Conservation (phyloP, 352 stramenopile genomes). For the Phytophthora foliorum region DNA sequence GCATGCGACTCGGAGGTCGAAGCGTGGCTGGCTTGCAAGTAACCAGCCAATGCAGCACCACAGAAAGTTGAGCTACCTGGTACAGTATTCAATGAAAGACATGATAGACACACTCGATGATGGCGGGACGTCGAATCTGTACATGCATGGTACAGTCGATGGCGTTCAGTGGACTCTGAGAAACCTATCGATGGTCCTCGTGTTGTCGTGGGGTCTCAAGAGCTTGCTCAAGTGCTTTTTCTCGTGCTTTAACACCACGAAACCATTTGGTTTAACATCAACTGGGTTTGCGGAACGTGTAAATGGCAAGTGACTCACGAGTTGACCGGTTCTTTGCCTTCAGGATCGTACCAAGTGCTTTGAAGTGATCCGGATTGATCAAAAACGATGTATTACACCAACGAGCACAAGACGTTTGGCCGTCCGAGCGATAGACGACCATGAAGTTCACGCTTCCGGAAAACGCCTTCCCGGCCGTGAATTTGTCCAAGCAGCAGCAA, state of each 20-base stretch:
- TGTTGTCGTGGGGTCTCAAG: neutral
- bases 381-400: neutral
- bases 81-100: too few relatives aligned
- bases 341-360: neutral
- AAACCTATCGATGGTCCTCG: neutral
- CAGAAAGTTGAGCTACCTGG: too few relatives aligned
- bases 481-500: constrained; percentile 38
- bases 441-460: constrained; percentile 54
- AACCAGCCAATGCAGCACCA: constrained; percentile 26
- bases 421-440: neutral
- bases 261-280: constrained; percentile 8
- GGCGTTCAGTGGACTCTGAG: neutral
- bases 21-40: constrained; percentile 29
- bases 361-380: neutral
- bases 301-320: constrained; percentile 1
- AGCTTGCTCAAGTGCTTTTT: too few relatives aligned
- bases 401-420: constrained; percentile 1
- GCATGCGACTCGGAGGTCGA: constrained; percentile 19
- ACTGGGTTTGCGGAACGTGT: constrained; percentile 1
- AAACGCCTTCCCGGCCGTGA: constrained; percentile 40
- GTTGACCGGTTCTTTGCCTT: constrained; percentile 3
- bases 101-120: too few relatives aligned
- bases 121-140: neutral
- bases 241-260: constrained; percentile 23
- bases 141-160: neutral